Base-by-base conservation (phyloP, 1,284 basidiomycete species). In the Jaminaea rosea region DNA sequence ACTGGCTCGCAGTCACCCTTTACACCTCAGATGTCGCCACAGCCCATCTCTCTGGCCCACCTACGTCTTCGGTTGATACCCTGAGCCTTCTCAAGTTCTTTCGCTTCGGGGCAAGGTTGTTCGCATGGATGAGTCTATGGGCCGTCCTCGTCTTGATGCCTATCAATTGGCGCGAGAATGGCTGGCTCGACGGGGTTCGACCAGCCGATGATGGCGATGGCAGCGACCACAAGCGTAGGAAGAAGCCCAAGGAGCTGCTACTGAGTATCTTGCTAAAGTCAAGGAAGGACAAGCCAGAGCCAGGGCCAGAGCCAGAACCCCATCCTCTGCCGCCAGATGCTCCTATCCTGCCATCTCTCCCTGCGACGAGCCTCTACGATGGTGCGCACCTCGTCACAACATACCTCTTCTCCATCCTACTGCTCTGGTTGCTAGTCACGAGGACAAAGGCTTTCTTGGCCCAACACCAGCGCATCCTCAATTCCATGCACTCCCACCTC, bases 1-100 rank as follows among this genome's bases (percentile, higher is more conserved):
- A 84, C 63, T 98, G 98, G 77, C 86, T 91, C 80, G 91, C 92
- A 74, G 96, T 87, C 81, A 83, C 85, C 0, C 97, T 96, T 75
- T 84, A 86, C 68, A 80, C 96, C 26, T 96, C 39, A 4, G 39
- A 42, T 24, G 17, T 11, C 3, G 39, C 39, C 39, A 42, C 39
- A 3, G 39, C 39, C 97, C 75, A 75, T 84, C 26, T 63, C 76
- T n/a, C 86, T 88, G 71, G 88, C 88, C 1, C 70, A 7, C 39
- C 39, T 13, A 23, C 89, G 41, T 4, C 78, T 84, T 60, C 56
- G 13, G 37, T 63, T 28, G 34, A 19, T 29, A 48, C 55, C 57
- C 52, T 56, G 50, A 63, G 57, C 39, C 76, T 56, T 52, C 76
- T 50, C 71, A 77, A 29, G 70, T 57, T 65, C 36, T 62, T 62